phyloP scores from a whole-genome alignment of 2,329 filamentous ascomycete genomes.

The Penicillium sp. region DNA sequence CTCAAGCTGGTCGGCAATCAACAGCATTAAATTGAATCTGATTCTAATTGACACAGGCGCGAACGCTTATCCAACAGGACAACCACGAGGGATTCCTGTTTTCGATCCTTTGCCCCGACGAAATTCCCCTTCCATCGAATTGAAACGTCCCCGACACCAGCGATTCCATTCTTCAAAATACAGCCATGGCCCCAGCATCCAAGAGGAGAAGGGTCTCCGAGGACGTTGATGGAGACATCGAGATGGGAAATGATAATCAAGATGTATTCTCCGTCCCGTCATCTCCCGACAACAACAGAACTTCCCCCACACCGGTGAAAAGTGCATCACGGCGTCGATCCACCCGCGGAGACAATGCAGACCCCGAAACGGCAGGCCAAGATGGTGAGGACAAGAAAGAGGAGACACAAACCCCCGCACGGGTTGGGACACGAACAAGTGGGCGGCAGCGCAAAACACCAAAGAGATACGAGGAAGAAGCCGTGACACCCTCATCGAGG shows the following conservation, averaged over 20 bases:
- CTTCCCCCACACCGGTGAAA: slow-evolving; percentile 12
- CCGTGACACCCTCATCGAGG: slow-evolving; percentile 20
- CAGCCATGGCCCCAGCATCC: slow-evolving; percentile 33
- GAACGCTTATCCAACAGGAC: neutral
- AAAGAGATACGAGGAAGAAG: slow-evolving; percentile 32
- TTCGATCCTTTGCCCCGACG: neutral
- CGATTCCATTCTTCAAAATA: neutral
- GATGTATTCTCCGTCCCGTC: slow-evolving; percentile 14
- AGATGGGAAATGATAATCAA: slow-evolving; percentile 25
- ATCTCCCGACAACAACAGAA: slow-evolving; percentile 18
- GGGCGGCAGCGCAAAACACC: slow-evolving; percentile 36
- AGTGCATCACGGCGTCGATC: slow-evolving; percentile 28
- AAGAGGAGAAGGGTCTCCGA: slow-evolving; percentile 40
- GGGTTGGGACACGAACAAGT: slow-evolving; percentile 32
- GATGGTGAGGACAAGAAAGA: slow-evolving; percentile 11
- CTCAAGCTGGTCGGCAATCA: slow-evolving; percentile 3
- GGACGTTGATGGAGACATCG: slow-evolving; percentile 33
- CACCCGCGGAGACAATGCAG: slow-evolving; percentile 12
- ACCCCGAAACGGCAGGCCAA: slow-evolving; percentile 6
- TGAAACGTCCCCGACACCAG: neutral
- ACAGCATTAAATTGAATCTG: slow-evolving; percentile 1
- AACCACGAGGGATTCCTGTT: neutral
- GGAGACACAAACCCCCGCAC: slow-evolving; percentile 23
- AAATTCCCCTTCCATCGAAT: neutral
- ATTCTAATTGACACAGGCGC: slow-evolving; percentile 4